Conservation (phyloP, 352 stramenopile species). For the Phytophthora pluvialis region DNA sequence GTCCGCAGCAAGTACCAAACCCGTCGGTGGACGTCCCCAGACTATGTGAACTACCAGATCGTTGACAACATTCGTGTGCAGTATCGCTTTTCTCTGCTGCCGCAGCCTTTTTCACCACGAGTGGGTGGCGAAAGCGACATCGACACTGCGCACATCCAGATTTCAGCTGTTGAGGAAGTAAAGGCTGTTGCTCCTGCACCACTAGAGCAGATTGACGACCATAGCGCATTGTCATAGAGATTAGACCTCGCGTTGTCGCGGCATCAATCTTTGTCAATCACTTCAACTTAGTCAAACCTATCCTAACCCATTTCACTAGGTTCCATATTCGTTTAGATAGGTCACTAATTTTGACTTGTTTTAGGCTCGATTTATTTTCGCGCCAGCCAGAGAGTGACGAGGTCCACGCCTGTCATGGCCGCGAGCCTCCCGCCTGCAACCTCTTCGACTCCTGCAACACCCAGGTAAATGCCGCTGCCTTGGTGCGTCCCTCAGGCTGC, state of each 20-base stretch:
- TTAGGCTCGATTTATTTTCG: constrained; percentile 22
- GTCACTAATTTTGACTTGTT: constrained; percentile 12
- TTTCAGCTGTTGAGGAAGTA: constrained; percentile 43
- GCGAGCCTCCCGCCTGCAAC: constrained; percentile 25
- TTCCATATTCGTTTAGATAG: constrained; percentile 24
- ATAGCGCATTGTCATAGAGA: not conserved
- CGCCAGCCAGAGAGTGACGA: constrained; percentile 21
- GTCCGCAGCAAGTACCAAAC: constrained; percentile 84
- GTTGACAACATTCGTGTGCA: constrained; percentile 64
- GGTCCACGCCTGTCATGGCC: constrained; percentile 37
- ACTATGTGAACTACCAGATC: constrained; percentile 51
- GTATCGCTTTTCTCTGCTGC: constrained; percentile 48
- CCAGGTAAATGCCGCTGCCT: constrained; percentile 11
- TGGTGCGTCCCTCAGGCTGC: not conserved
- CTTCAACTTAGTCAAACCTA: constrained; percentile 25
- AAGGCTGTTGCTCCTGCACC: not conserved
- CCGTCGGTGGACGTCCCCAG: constrained; percentile 43
- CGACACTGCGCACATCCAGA: constrained; percentile 32
- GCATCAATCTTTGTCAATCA: not conserved
- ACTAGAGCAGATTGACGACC: not conserved
- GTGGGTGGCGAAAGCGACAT: constrained; percentile 16
- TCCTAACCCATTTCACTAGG: constrained; percentile 14
- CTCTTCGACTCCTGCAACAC: constrained; percentile 22
- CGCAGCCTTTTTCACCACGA: not conserved
- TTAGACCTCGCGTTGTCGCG: not conserved